These are phyloP conservation scores for Coffea eugenioides DNA, from an alignment of 257 asterid species.

Conservation along the genomic window DNA sequence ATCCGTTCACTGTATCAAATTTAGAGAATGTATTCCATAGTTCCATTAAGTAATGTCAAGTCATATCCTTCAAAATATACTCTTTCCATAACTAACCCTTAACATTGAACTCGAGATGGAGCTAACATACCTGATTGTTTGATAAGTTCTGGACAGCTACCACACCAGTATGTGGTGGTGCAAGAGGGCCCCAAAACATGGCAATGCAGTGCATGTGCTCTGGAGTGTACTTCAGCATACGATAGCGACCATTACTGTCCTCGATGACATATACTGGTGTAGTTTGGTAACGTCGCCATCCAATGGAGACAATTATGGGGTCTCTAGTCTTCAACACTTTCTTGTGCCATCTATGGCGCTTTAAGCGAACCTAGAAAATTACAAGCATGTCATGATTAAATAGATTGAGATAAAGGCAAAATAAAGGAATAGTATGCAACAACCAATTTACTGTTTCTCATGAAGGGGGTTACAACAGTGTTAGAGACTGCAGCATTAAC, in stretches of 20 bases:
- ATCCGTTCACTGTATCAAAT: not conserved
- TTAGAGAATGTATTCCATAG: not conserved
- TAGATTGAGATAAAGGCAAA: not conserved
- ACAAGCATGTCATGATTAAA: slow-evolving; percentile 4
- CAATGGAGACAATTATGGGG: slow-evolving; percentile 92
- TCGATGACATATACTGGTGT: slow-evolving; percentile 86
- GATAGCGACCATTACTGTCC: slow-evolving; percentile 86
- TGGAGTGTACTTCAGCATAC: slow-evolving; percentile 98
- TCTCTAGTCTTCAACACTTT: slow-evolving; percentile 95
- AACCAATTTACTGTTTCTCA: not conserved
- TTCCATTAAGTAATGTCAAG: not conserved
- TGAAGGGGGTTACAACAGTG: not conserved
- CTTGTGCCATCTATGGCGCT: slow-evolving; percentile 98
- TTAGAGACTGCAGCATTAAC: too few species aligned
- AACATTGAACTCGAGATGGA: not conserved
- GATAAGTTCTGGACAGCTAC: slow-evolving; percentile 89
- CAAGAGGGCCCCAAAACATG: slow-evolving; percentile 99
- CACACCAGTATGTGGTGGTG: slow-evolving; percentile 91
- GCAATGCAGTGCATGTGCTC: slow-evolving; percentile 99
- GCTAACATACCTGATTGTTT: slow-evolving; percentile 64
- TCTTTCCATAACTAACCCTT: not conserved
- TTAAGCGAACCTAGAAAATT: slow-evolving; percentile 64
- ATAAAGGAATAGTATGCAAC: not conserved
- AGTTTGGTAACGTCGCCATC: slow-evolving; percentile 99
- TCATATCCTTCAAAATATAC: not conserved